phyloP scores from a whole-genome alignment of 441 rosid species.

The Isatis lusitanica region DNA sequence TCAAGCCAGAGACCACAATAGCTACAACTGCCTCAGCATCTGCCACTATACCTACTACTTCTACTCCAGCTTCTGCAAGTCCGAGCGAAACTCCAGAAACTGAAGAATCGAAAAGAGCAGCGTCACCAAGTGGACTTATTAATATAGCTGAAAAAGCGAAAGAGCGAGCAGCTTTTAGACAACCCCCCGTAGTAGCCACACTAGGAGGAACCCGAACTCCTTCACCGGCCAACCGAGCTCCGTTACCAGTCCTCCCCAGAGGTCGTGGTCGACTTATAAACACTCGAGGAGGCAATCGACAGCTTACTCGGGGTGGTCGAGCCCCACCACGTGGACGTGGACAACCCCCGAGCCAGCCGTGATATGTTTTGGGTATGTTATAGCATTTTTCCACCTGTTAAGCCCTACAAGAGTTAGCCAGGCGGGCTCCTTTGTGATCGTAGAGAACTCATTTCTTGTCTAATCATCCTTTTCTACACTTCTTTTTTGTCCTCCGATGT shows the following conservation, averaged over 20 bases:
- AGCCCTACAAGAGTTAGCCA: neutral
- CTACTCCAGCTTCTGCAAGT: slow-evolving; percentile 36
- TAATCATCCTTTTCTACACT: neutral
- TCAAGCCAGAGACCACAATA: slow-evolving; percentile 28
- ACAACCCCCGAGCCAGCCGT: slow-evolving; percentile 47
- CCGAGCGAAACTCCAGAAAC: slow-evolving; percentile 40
- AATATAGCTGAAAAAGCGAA: slow-evolving; percentile 61
- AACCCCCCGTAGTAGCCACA: slow-evolving; percentile 45
- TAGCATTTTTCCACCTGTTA: neutral
- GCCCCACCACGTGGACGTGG: slow-evolving; percentile 55
- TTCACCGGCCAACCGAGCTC: slow-evolving; percentile 24
- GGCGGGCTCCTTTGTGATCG: neutral
- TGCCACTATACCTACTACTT: slow-evolving; percentile 12
- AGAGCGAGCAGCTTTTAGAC: slow-evolving; percentile 53
- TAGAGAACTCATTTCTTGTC: slow-evolving; percentile 8
- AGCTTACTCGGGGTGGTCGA: slow-evolving; percentile 49
- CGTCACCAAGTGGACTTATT: slow-evolving; percentile 54
- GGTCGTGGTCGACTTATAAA: slow-evolving; percentile 49
- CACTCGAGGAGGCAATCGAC: slow-evolving; percentile 16
- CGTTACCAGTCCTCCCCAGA: slow-evolving; percentile 16
- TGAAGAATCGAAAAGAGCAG: slow-evolving; percentile 54
- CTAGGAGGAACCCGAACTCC: slow-evolving; percentile 50
- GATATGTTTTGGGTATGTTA: slow-evolving; percentile 15
- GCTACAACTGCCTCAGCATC: slow-evolving; percentile 21
- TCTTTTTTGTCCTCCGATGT: neutral